Conservation (phyloP, 768 basidiomycete species). For the Suillus subalutaceus region DNA sequence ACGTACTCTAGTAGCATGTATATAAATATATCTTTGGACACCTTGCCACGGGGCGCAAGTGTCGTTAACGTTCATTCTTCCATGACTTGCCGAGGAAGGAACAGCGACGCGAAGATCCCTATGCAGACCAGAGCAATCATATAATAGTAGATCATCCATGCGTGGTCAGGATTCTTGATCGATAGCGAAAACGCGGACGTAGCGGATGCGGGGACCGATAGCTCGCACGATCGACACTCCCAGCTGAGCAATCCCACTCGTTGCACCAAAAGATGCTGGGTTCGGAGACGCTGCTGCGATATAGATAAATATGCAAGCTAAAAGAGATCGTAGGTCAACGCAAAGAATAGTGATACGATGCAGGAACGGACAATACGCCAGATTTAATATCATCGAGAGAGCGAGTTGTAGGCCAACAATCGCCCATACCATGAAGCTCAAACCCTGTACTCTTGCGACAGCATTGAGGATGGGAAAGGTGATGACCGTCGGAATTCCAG, state of each 20-base stretch:
- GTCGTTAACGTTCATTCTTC: slow-evolving; percentile 2
- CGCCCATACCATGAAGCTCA: slow-evolving; percentile 51
- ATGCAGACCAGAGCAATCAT: slow-evolving; percentile 23
- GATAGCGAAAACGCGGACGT: slow-evolving; percentile 73
- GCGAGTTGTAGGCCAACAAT: slow-evolving; percentile 52
- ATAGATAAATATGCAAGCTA: slow-evolving; percentile 73
- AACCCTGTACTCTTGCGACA: slow-evolving; percentile 53
- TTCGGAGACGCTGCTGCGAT: slow-evolving; percentile 69
- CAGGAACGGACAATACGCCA: slow-evolving; percentile 56
- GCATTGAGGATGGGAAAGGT: slow-evolving; percentile 64
- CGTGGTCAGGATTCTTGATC: slow-evolving; percentile 40
- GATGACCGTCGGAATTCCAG: slow-evolving; percentile 55
- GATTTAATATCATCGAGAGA: slow-evolving; percentile 49
- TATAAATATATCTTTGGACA: neutral
- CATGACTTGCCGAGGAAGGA: slow-evolving; percentile 32
- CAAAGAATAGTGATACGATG: neutral
- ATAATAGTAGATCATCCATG: slow-evolving; percentile 33
- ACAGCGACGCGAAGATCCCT: slow-evolving; percentile 20
- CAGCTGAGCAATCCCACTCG: slow-evolving; percentile 62
- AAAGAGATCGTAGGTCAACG: neutral
- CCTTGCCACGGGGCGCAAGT: too few species aligned
- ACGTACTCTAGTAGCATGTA: neutral
- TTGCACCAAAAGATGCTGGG: slow-evolving; percentile 65
- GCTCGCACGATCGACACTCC: slow-evolving; percentile 41
- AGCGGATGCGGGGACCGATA: slow-evolving; percentile 56